A percentile compares a stretch with the other conserved stretches of the same genome.
Evolutionary conservation across 768 basidiomycete species (phyloP).

Genomic region (Rhizopogon sp.): DNA sequence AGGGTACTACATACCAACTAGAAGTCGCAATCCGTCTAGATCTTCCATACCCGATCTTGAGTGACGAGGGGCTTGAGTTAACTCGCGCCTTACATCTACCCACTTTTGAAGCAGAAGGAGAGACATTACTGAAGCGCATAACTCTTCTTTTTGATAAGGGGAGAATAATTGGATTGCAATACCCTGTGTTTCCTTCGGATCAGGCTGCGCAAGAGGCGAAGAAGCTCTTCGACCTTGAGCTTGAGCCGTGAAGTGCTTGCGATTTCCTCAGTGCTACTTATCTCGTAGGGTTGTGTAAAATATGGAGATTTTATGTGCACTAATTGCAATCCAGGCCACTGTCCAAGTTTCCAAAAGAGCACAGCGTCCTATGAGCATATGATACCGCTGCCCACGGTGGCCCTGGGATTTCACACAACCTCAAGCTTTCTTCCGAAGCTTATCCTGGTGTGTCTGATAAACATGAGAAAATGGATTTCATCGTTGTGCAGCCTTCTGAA

Average conservation of each 20-base stretch:
- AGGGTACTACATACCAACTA: constrained; percentile 11
- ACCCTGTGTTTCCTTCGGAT: constrained; percentile 19
- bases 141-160: constrained; percentile 12
- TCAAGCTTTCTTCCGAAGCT: no score
- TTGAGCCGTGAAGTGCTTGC: background rate
- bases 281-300: background rate
- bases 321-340: background rate
- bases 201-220: constrained; percentile 7
- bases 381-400: no score
- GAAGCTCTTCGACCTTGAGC: background rate
- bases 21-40: constrained; percentile 12
- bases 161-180: constrained; percentile 10
- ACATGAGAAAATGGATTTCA: no score
- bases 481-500: no score
- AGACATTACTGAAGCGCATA: constrained; percentile 16
- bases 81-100: constrained; percentile 11
- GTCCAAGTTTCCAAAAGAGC: background rate
- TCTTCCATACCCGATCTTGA: constrained; percentile 17
- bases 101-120: constrained; percentile 13
- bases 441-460: no score
- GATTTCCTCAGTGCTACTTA: no score
- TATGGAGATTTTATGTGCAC: background rate
- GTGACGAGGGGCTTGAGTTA: constrained; percentile 10
- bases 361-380: background rate
- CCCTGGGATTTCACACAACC: no score